Percentiles rank a stretch among this genome's conserved stretches.
Evolutionary conservation across 2,329 filamentous ascomycete species (phyloP).

Genomic region (Aureobasidium leucospermi): DNA sequence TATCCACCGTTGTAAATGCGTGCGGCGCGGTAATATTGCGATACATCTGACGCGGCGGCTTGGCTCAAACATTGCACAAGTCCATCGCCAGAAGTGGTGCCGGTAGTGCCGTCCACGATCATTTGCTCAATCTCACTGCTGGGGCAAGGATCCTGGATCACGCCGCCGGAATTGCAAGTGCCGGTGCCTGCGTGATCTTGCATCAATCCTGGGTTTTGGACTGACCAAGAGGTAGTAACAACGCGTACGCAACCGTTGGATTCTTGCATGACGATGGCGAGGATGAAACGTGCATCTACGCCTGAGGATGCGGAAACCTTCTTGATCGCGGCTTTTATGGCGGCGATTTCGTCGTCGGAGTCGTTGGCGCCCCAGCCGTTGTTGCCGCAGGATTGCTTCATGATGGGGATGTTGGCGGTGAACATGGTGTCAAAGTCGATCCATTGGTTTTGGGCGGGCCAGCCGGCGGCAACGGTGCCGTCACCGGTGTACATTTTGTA

Average conservation of each 20-base stretch:
- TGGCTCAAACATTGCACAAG: conserved; percentile 33
- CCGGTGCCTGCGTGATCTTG: conserved; percentile 36
- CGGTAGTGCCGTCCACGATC: conserved; percentile 38
- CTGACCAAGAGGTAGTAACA: conserved; percentile 33
- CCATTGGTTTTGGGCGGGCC: conserved; percentile 31
- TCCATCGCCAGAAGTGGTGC: conserved; percentile 37
- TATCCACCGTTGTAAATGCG: conserved; percentile 45
- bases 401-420: conserved; percentile 27
- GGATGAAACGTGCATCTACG: conserved; percentile 35
- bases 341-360: conserved; percentile 29
- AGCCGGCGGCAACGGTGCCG: conserved; percentile 29
- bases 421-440: conserved; percentile 30
- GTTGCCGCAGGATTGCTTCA: conserved; percentile 31
- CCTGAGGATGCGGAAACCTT: conserved; percentile 23
- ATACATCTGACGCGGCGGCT: conserved; percentile 24
- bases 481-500: conserved; percentile 29
- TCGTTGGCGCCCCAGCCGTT: conserved; percentile 30
- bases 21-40: conserved; percentile 41
- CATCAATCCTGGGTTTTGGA: conserved; percentile 41
- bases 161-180: conserved; percentile 30
- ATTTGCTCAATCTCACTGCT: conserved; percentile 31
- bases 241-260: conserved; percentile 41
- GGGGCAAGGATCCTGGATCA: conserved; percentile 34
- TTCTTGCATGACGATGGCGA: conserved; percentile 41
- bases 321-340: conserved; percentile 32